Conservation (phyloP, 2,329 filamentous ascomycete species). For the Pyricularia sp. region DNA sequence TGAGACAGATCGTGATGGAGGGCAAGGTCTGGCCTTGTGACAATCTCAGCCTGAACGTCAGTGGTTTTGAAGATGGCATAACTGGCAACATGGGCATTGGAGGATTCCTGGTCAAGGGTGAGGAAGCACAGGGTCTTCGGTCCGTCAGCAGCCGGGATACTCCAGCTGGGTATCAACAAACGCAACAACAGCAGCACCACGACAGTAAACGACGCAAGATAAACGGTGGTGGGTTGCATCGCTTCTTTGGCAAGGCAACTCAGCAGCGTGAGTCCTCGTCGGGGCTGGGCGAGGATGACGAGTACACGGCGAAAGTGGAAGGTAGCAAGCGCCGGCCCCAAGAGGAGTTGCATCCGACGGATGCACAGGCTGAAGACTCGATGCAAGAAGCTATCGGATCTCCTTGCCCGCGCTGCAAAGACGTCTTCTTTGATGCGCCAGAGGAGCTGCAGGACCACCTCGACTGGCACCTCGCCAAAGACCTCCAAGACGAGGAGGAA, state of each 20-base stretch:
- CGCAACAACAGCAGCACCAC: constrained; percentile 12
- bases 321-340: neutral
- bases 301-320: neutral
- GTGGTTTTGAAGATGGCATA: constrained; percentile 85
- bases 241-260: constrained; percentile 40
- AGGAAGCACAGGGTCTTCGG: constrained; percentile 50
- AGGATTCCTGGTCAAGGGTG: constrained; percentile 71
- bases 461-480: constrained; percentile 92
- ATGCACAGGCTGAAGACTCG: neutral
- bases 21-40: constrained; percentile 81
- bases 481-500: constrained; percentile 61
- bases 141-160: constrained; percentile 10
- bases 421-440: constrained; percentile 41
- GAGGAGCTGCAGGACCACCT: constrained; percentile 65
- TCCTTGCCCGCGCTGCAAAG: constrained; percentile 55
- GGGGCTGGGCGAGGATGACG: neutral
- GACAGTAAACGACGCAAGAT: constrained; percentile 33
- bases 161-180: constrained; percentile 13
- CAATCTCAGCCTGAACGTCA: constrained; percentile 82
- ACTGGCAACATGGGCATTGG: constrained; percentile 80
- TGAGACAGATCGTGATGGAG: constrained; percentile 70
- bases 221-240: constrained; percentile 42
- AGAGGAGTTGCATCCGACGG: neutral
- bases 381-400: neutral
- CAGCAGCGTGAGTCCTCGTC: neutral